Base-by-base conservation (phyloP, 371 early-diverging fungal genomes). In the Syncephalastrum racemosum region DNA sequence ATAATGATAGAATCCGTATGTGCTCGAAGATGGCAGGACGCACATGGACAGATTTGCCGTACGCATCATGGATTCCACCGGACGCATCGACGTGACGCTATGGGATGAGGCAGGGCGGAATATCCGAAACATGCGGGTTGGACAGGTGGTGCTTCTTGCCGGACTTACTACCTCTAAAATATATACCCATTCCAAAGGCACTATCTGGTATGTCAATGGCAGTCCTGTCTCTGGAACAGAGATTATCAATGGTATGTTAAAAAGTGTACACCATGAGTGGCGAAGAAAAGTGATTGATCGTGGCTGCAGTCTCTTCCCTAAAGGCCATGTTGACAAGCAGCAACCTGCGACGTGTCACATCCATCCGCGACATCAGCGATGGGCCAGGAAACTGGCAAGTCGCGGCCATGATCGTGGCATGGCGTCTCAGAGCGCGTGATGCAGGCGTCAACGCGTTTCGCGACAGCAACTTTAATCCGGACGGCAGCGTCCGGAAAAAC, bases 191-290 rank as follows among this genome's bases (percentile, higher is more conserved):
- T 25, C 39, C 7, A 60, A 59, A 1, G 63, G 63, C 8, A 31
- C 62, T 4, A 47, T 62, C 15, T 77, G 77, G 77, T 77, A 69
- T 54, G 66, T 77, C 47, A 77, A 77, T 49, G 77, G 77, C 24
- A 77, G 77, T 48, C 56, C 19, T 25, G 53, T 65, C 1, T 69
- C 66, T 23, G 70, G 68, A 16, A 77, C 77, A 4, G 64, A 62
- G 20, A 55, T 69, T 1, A 69, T 58, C 51, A 77, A 77, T 22
- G 54, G 77, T 73, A 69, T 66, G 58, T 36, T 27, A 18, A n/a
- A 2, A n/a, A 2, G 42, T 13, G 6, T 48, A 19, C 45, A 7
- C n/a, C 10, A 39, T 48, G 16, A 41, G 15, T 16, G 22, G 7
- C 5, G 19, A 24, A 50, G 2, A 2, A 31, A 54, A 31, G 13